These are phyloP conservation scores for Sarocladium kiliense DNA, from an alignment of 2,329 filamentous ascomycete genomes.

Conservation along the genomic window DNA sequence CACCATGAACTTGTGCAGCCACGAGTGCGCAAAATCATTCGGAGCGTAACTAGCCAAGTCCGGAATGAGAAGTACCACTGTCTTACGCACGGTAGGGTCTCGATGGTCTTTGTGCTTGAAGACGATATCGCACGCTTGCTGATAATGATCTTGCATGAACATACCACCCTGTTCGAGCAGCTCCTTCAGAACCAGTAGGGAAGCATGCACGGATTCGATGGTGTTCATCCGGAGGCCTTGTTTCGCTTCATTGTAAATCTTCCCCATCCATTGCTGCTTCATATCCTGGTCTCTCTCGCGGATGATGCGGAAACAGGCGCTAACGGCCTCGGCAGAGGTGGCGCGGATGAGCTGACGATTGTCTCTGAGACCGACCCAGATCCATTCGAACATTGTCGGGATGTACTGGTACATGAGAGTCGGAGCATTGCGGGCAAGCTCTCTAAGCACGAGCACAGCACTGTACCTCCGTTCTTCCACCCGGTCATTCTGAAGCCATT, in stretches of 20 bases:
- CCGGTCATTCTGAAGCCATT: conserved; percentile 94
- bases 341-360: conserved; percentile 86
- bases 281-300: conserved; percentile 85
- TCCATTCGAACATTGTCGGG: conserved; percentile 88
- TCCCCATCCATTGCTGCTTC: conserved; percentile 81
- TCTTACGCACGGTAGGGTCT: conserved; percentile 80
- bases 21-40: conserved; percentile 78
- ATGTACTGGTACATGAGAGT: conserved; percentile 96
- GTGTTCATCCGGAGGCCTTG: conserved; percentile 74
- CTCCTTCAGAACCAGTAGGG: conserved; percentile 86
- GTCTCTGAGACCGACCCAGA: conserved; percentile 92
- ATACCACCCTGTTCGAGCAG: conserved; percentile 91
- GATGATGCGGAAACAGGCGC: conserved; percentile 93
- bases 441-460: conserved; percentile 83
- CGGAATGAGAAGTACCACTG: conserved; percentile 86
- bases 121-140: conserved; percentile 87
- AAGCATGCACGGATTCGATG: conserved; percentile 89
- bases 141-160: conserved; percentile 97
- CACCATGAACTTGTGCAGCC: conserved; percentile 95
- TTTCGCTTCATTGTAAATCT: conserved; percentile 83
- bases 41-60: conserved; percentile 91
- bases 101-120: conserved; percentile 89
- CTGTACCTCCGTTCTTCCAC: conserved; percentile 92
- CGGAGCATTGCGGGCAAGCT: conserved; percentile 86
- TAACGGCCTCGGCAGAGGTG: conserved; percentile 87